Evolutionary conservation across 202 grass and related monocot species (phyloP).

Genomic region (Zoysia matrella): DNA sequence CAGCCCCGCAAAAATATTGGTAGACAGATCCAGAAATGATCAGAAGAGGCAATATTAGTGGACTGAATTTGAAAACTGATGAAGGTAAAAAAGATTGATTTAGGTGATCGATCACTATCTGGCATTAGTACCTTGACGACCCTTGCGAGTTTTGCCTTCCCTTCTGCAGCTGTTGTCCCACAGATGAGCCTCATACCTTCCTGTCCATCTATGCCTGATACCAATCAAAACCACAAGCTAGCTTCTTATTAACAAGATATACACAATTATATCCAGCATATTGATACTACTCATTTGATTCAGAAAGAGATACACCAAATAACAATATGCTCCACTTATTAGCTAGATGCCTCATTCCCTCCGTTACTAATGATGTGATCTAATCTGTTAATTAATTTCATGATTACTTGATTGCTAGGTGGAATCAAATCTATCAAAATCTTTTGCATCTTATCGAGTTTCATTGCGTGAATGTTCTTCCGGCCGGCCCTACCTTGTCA

Average conservation of each 20-base stretch:
- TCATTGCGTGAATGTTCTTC: neutral
- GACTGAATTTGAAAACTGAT: neutral
- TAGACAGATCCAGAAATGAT: neutral
- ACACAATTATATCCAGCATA: slow-evolving; percentile 33
- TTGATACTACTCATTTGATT: slow-evolving; percentile 29
- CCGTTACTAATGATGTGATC: neutral
- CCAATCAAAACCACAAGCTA: slow-evolving; percentile 7
- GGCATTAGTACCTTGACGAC: slow-evolving; percentile 76
- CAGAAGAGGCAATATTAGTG: slow-evolving; percentile 9
- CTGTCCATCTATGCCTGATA: slow-evolving; percentile 98
- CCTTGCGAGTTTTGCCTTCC: slow-evolving; percentile 97
- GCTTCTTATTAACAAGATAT: slow-evolving; percentile 11
- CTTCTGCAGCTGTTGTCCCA: slow-evolving; percentile 99
- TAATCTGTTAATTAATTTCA: neutral
- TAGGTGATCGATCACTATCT: neutral
- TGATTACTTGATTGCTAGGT: neutral
- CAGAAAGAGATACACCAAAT: neutral
- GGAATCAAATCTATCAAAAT: neutral
- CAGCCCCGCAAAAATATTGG: slow-evolving; percentile 16
- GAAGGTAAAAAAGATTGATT: neutral
- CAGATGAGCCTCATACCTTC: slow-evolving; percentile 92
- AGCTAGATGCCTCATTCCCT: neutral
- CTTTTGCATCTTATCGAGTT: neutral
- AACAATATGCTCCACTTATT: neutral
- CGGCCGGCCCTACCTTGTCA: slow-evolving; percentile 68